These are phyloP conservation scores for Amanita pseudoporphyria DNA, from an alignment of 768 basidiomycete genomes.

Conservation along the genomic window DNA sequence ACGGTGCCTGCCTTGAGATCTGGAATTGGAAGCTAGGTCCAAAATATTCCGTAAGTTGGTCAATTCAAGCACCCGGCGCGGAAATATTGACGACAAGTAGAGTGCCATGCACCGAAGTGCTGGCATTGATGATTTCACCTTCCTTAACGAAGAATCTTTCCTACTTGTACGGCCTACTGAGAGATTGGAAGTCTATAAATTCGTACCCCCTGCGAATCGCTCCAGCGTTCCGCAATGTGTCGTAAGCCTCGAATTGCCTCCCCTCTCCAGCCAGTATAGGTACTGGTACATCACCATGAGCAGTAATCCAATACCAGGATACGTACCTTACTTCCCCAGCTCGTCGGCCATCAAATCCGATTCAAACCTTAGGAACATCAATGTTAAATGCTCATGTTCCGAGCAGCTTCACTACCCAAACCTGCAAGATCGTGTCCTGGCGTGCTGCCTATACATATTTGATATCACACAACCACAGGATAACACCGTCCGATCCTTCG, in stretches of 20 bases:
- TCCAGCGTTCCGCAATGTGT: slow-evolving; percentile 22
- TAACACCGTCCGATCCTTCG: slow-evolving; percentile 30
- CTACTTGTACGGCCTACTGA: slow-evolving; percentile 38
- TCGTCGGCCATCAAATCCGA: neutral
- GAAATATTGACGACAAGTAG: slow-evolving; percentile 15
- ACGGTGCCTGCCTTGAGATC: slow-evolving; percentile 37
- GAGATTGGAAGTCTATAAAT: slow-evolving; percentile 39
- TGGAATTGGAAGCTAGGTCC: slow-evolving; percentile 39
- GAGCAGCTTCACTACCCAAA: slow-evolving; percentile 34
- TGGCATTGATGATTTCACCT: slow-evolving; percentile 46
- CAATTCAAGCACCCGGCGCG: slow-evolving; percentile 1
- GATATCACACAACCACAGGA: slow-evolving; percentile 21
- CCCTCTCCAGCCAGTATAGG: slow-evolving; percentile 31
- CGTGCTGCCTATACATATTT: slow-evolving; percentile 37
- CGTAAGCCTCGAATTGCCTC: slow-evolving; percentile 33
- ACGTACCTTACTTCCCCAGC: slow-evolving; percentile 19
- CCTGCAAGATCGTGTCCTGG: slow-evolving; percentile 39
- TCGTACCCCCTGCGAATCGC: slow-evolving; percentile 25
- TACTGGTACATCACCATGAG: slow-evolving; percentile 50
- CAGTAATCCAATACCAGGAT: slow-evolving; percentile 38
- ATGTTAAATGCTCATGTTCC: slow-evolving; percentile 6
- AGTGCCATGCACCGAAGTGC: slow-evolving; percentile 29
- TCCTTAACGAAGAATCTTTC: slow-evolving; percentile 34
- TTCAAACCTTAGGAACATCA: neutral
- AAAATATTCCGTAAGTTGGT: slow-evolving; percentile 28